Evolutionary conservation across 2,329 filamentous ascomycete species (phyloP), one percentile per base, ranked within the genome.

Genomic region (Nothomitra cinnamomea): DNA sequence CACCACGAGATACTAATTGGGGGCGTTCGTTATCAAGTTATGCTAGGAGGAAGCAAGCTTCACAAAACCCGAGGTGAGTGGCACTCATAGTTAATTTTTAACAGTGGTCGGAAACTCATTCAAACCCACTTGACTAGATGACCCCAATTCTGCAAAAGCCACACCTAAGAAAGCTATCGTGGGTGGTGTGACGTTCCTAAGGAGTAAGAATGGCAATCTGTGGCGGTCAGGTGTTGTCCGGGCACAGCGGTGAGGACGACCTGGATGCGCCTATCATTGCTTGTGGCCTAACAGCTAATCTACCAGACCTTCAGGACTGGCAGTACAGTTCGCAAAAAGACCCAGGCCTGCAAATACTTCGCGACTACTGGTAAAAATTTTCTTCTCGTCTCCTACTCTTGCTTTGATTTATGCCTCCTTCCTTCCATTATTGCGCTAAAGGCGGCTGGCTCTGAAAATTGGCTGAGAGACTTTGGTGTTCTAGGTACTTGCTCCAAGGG

Each of bases 131-230:
- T 56, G 63, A 51, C 53, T 66, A 74, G 72, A 67, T 66, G 78
- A 82, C 60, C 68, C 72, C 48, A 78, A 80, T 61, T 71, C 76
- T 38, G 74, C 78, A 53, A 79, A 76, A 53, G 72, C 75, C 49
- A 94, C 87, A 1, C 88, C 88, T 0, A 92, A 88, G 67, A 77
- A 75, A 58, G 76, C 82, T 41, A 70, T 72, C 4, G 72, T 94
- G 56, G 85, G 83, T 52, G 86, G 87, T 42, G 85, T 94, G 61
- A 80, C 78, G 58, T 95, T 94, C 64, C 76, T 87, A 61, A 79
- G 88, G 59, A 94, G 86, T 67, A 94, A 90, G 65, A 84, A 83
- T 60, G 88, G 88, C 57, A 95, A 94, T 60, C 76, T 95, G 24
- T 83, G 89, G 62, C 83, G 87, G 54, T 77, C 84, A 61, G 81